Percentiles rank a stretch among this genome's conserved stretches.
Conservation (phyloP, 306 rosid species). For the Alnus glutinosa region DNA sequence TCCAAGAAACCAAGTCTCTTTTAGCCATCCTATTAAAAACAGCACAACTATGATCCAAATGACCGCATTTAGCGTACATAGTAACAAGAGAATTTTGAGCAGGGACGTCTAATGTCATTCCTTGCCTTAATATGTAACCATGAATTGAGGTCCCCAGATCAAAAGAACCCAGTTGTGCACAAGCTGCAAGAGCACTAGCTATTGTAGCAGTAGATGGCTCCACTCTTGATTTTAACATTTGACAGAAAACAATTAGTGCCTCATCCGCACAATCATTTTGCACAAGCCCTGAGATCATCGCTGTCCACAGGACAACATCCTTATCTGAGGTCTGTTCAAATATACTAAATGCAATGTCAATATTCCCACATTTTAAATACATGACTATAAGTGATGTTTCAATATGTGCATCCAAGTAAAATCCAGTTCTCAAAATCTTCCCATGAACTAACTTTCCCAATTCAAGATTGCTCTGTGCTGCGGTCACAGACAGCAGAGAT, state of each 20-base stretch:
- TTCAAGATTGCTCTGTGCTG: slow-evolving; percentile 45
- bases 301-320: slow-evolving; percentile 77
- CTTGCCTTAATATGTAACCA: slow-evolving; percentile 57
- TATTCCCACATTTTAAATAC: slow-evolving; percentile 57
- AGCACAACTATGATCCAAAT: slow-evolving; percentile 47
- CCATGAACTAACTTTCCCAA: slow-evolving; percentile 67
- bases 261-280: slow-evolving; percentile 56
- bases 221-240: slow-evolving; percentile 51
- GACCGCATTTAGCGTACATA: slow-evolving; percentile 75
- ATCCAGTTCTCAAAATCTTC: slow-evolving; percentile 57
- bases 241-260: slow-evolving; percentile 48
- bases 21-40: slow-evolving; percentile 49
- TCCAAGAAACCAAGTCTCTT: slow-evolving; percentile 82
- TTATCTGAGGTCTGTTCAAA: slow-evolving; percentile 42
- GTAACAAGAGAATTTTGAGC: slow-evolving; percentile 72
- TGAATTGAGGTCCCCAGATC: slow-evolving; percentile 58
- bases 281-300: slow-evolving; percentile 81
- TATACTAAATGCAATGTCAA: slow-evolving; percentile 51
- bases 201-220: slow-evolving; percentile 63
- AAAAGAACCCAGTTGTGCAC: slow-evolving; percentile 55
- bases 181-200: slow-evolving; percentile 68
- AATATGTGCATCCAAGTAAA: slow-evolving; percentile 50
- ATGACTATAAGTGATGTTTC: slow-evolving; percentile 59
- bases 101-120: slow-evolving; percentile 51
- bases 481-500: slow-evolving; percentile 46